Percentiles rank a stretch among this genome's conserved stretches.
These are phyloP conservation scores for Tylopilus rubrobrunneus DNA, from an alignment of 768 basidiomycete genomes.

Conservation along the genomic window DNA sequence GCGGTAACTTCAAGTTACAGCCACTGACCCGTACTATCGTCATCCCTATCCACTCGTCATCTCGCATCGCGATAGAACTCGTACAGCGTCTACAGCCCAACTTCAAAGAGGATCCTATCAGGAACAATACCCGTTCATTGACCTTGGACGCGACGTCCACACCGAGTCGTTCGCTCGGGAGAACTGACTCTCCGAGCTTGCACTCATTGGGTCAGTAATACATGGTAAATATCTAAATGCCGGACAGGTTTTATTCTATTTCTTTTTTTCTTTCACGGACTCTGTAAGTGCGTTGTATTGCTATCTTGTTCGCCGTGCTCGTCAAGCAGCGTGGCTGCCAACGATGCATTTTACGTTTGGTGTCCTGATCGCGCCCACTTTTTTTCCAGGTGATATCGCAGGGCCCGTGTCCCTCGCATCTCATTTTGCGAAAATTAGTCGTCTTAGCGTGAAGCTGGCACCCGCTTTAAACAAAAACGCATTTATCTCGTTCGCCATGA, in stretches of 20 bases:
- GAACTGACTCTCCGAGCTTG: not conserved
- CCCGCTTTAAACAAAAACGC: conserved; percentile 11
- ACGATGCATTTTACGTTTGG: conserved; percentile 25
- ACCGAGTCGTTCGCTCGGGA: not conserved
- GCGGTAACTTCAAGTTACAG: too few relatives aligned
- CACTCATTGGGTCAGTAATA: not conserved
- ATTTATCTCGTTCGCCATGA: conserved; percentile 8
- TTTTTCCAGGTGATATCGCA: conserved; percentile 11
- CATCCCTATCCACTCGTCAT: not conserved
- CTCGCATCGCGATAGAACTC: not conserved
- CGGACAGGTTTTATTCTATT: not conserved
- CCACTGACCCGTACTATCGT: not conserved
- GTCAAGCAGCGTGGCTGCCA: conserved; percentile 18
- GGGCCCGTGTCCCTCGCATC: conserved; percentile 8
- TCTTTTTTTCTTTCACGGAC: not conserved
- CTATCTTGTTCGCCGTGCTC: not conserved
- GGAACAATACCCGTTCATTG: conserved; percentile 4
- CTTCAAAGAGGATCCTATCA: conserved; percentile 9
- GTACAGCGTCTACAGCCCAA: not conserved
- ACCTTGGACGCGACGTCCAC: not conserved
- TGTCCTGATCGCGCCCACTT: conserved; percentile 9
- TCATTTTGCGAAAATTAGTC: conserved; percentile 10
- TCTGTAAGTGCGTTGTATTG: not conserved
- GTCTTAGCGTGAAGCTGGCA: conserved; percentile 4
- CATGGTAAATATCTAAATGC: conserved; percentile 2